A percentile compares a stretch with the other conserved stretches of the same genome.
Evolutionary conservation across 129 eudicot genomes (phyloP).

Genomic region (Saposhnikovia divaricata): DNA sequence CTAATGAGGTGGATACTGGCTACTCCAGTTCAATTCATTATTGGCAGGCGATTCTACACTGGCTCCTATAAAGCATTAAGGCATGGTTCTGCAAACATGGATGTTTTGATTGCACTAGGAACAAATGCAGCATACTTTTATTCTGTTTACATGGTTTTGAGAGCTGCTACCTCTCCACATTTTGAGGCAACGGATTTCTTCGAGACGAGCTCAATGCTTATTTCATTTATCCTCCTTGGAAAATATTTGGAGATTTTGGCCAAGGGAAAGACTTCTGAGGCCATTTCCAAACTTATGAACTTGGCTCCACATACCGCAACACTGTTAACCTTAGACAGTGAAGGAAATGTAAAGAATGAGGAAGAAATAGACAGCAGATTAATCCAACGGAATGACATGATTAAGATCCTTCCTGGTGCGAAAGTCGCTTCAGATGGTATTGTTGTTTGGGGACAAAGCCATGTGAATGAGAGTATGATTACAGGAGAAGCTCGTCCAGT

Average conservation of each 20-base stretch:
- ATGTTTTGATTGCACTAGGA: constrained; percentile 73
- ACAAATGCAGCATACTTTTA: constrained; percentile 87
- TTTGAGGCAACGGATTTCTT: constrained; percentile 71
- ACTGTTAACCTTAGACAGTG: constrained; percentile 45
- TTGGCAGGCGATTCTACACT: constrained; percentile 62
- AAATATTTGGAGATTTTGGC: constrained; percentile 89
- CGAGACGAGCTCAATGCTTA: constrained; percentile 95
- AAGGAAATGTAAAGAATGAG: constrained; percentile 57
- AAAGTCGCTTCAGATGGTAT: constrained; percentile 88
- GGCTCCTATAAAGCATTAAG: constrained; percentile 68
- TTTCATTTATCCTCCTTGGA: constrained; percentile 83
- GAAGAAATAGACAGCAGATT: constrained; percentile 76
- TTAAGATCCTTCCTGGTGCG: constrained; percentile 88
- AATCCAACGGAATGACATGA: constrained; percentile 76
- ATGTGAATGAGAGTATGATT: constrained; percentile 94
- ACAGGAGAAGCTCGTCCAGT: constrained; percentile 96
- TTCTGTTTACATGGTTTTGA: constrained; percentile 67
- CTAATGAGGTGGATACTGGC: constrained; percentile 64
- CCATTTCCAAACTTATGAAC: constrained; percentile 91
- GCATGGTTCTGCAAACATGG: constrained; percentile 83
- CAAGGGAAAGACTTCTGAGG: constrained; percentile 95
- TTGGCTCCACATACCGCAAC: constrained; percentile 82
- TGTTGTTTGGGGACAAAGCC: constrained; percentile 92
- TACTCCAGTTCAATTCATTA: constrained; percentile 79
- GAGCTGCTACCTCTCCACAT: constrained; percentile 63